Evolutionary conservation across 108 stramenopile genomes (phyloP), one percentile per base, ranked within the genome.

Genomic region (Seminavis robusta): DNA sequence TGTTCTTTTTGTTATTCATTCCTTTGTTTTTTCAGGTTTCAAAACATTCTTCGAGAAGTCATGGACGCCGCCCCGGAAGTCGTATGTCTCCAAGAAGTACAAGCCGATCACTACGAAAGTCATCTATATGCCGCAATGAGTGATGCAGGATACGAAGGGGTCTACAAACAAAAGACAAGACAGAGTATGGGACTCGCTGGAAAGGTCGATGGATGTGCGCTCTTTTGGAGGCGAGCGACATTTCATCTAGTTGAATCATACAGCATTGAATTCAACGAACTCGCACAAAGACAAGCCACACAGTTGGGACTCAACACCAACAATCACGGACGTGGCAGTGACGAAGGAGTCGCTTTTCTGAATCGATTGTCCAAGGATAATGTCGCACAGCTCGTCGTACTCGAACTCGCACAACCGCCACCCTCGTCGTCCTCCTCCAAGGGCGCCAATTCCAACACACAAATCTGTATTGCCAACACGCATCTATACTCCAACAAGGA

Each of bases 191-290:
- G 95, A 54, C 58, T 91, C 53, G 85, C 86, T 29, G 95, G 94
- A 10, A 95, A 97, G 71, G 97, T 99, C 23, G 98, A 99, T 56
- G 98, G 98, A n/a, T 99, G 98, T 79, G 98, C 98, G 13, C 63
- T 97, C 29, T 95, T 99, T 56, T 99, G 96, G 96, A 82, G 94
- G 67, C 50, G 94, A 47, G 61, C 71, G 15, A 94, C 94, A 58
- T 96, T 97, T 69, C 84, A 92, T 53, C 54, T 97, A 28, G 80
- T 93, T 28, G 97, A 98, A 58, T 92, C 93, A 32, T 98, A 98
- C 77, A 90, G 88, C 52, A 83, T 99, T 57, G 95, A 96, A 70
- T 99, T 97, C 81, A 99, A 99, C 68, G 93, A 96, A 63, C 63
- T 94, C 63, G 95, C 94, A 25, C 81, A 88, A 53, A 59, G 93